Percentiles rank a stretch among this genome's conserved stretches.
Evolutionary conservation across 1,284 basidiomycete species (phyloP).

Genomic region (Ustilago nuda): DNA sequence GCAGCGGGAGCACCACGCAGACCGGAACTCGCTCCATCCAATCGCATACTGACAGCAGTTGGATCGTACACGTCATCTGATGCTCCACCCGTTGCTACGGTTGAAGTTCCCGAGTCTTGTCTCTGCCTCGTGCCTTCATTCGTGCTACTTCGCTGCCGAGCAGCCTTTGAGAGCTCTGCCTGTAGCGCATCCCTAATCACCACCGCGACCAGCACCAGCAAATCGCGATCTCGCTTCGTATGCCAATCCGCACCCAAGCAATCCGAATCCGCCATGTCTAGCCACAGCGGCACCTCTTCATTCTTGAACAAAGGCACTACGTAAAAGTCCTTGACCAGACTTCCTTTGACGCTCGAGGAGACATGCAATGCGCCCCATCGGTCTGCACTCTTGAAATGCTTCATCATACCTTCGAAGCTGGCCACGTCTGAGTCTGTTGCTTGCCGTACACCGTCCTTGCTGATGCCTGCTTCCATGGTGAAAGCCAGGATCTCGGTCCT

Average conservation of each 20-base stretch:
- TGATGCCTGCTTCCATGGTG: slow-evolving; percentile 48
- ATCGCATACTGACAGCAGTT: slow-evolving; percentile 21
- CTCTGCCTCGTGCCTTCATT: slow-evolving; percentile 15
- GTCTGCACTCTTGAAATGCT: slow-evolving; percentile 41
- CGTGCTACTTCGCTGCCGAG: slow-evolving; percentile 25
- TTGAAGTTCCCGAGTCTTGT: neutral
- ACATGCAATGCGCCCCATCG: slow-evolving; percentile 65
- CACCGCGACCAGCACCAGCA: slow-evolving; percentile 61
- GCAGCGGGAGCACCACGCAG: neutral
- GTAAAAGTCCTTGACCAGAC: slow-evolving; percentile 68
- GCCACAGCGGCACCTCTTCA: slow-evolving; percentile 62
- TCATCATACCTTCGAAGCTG: slow-evolving; percentile 34
- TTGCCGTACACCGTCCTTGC: slow-evolving; percentile 16
- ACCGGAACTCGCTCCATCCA: slow-evolving; percentile 1
- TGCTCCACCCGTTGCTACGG: neutral
- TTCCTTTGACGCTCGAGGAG: slow-evolving; percentile 41
- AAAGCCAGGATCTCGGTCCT: slow-evolving; percentile 62
- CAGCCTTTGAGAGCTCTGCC: slow-evolving; percentile 23
- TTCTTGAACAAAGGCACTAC: slow-evolving; percentile 57
- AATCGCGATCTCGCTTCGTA: slow-evolving; percentile 42
- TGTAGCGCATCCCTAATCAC: slow-evolving; percentile 53
- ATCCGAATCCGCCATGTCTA: slow-evolving; percentile 51
- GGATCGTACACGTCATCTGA: slow-evolving; percentile 28
- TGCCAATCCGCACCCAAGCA: slow-evolving; percentile 43
- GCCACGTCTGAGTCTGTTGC: slow-evolving; percentile 27